Evolutionary conservation across 179 eudicot genomes (phyloP).

Genomic region (Silene noctiflora): DNA sequence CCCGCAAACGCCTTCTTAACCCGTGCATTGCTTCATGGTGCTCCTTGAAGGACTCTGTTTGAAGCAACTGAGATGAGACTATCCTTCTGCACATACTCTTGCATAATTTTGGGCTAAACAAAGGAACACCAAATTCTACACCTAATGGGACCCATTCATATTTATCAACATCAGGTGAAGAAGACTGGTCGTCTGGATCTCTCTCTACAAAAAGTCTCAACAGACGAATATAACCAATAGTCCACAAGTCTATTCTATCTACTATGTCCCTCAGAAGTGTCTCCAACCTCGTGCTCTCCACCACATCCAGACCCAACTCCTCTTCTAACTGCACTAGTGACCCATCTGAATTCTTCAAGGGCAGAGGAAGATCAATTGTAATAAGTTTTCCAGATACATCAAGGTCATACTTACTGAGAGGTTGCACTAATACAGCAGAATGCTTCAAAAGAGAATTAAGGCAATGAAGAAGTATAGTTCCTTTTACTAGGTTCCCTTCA

Average conservation of each 20-base stretch:
- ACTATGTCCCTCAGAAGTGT: constrained; percentile 51
- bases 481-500: constrained; percentile 88
- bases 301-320: constrained; percentile 62
- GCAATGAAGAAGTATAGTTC: constrained; percentile 81
- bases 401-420: constrained; percentile 77
- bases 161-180: constrained; percentile 48
- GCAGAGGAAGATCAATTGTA: constrained; percentile 80
- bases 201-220: constrained; percentile 66
- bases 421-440: constrained; percentile 93
- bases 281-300: constrained; percentile 55
- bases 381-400: constrained; percentile 56
- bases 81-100: constrained; percentile 76
- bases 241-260: constrained; percentile 67
- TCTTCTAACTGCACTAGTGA: constrained; percentile 63
- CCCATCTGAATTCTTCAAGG: constrained; percentile 89
- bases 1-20: constrained; percentile 65
- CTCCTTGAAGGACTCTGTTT: constrained; percentile 54
- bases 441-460: constrained; percentile 81
- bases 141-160: constrained; percentile 94
- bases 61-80: constrained; percentile 75
- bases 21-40: constrained; percentile 90
- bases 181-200: constrained; percentile 38
- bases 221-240: constrained; percentile 86
- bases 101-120: constrained; percentile 88
- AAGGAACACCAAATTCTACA: constrained; percentile 88